Conservation (phyloP, 192 early-diverging fungal species). For the Podila clonocystis region DNA sequence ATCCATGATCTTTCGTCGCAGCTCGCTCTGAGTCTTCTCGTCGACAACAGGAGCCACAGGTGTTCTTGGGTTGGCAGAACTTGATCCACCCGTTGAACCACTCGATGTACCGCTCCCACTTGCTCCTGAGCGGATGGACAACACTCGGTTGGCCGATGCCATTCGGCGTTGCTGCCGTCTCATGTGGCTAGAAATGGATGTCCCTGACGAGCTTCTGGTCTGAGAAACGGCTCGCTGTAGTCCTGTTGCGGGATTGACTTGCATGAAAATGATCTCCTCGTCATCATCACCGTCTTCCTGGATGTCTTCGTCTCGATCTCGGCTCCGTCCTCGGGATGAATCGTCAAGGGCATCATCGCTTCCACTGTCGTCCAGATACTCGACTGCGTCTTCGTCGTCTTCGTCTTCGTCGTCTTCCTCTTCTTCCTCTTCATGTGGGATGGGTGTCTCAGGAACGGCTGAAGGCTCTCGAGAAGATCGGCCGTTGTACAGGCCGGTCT, state of each 20-base stretch:
- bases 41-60: slow-evolving; percentile 14
- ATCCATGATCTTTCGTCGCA: slow-evolving; percentile 72
- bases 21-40: slow-evolving; percentile 40
- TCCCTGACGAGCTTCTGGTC: neutral
- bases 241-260: slow-evolving; percentile 26
- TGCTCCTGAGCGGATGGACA: neutral
- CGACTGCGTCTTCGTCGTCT: neutral
- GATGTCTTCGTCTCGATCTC: neutral
- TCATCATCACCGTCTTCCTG: neutral
- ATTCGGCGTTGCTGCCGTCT: slow-evolving; percentile 32
- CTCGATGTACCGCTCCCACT: neutral
- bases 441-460: neutral
- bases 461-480: neutral
- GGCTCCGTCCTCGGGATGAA: neutral
- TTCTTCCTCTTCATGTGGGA: neutral
- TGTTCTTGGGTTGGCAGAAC: neutral
- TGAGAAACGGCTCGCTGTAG: slow-evolving; percentile 7
- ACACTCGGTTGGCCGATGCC: slow-evolving; percentile 5
- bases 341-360: neutral
- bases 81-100: neutral
- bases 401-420: neutral
- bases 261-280: slow-evolving; percentile 19
- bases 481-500: neutral
- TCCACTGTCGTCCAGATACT: neutral
- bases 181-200: slow-evolving; percentile 15